These are phyloP conservation scores for Quercus alba DNA, from an alignment of 306 rosid genomes.

Conservation along the genomic window DNA sequence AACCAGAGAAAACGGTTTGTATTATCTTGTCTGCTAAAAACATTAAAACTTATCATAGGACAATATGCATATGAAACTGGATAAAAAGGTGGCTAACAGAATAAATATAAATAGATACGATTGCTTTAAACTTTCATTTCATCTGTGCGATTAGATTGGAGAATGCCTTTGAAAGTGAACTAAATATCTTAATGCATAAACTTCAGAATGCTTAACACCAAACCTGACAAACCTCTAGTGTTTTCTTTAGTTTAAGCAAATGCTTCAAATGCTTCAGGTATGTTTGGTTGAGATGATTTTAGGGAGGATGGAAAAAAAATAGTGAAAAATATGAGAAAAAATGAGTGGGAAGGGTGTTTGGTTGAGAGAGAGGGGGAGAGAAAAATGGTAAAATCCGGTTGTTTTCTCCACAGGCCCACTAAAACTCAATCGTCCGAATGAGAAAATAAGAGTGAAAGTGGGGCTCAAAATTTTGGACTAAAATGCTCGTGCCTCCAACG, in stretches of 20 bases:
- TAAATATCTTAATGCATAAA: not conserved
- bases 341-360: no score
- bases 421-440: no score
- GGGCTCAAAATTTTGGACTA: no score
- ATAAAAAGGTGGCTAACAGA: not conserved
- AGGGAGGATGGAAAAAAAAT: no score
- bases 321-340: no score
- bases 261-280: no score
- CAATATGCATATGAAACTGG: not conserved
- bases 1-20: not conserved
- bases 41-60: not conserved
- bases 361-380: no score
- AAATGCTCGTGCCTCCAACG: no score
- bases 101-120: not conserved
- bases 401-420: no score
- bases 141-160: not conserved
- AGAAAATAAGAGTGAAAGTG: no score
- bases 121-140: not conserved
- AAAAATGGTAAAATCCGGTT: fast-evolving
- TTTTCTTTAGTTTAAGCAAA: no score
- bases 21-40: not conserved
- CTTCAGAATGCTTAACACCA: not conserved
- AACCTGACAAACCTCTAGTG: not conserved
- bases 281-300: no score
- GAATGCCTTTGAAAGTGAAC: not conserved